Evolutionary conservation across 805 yeast species (phyloP).

Genomic region (Metschnikowia kunwiensis): DNA sequence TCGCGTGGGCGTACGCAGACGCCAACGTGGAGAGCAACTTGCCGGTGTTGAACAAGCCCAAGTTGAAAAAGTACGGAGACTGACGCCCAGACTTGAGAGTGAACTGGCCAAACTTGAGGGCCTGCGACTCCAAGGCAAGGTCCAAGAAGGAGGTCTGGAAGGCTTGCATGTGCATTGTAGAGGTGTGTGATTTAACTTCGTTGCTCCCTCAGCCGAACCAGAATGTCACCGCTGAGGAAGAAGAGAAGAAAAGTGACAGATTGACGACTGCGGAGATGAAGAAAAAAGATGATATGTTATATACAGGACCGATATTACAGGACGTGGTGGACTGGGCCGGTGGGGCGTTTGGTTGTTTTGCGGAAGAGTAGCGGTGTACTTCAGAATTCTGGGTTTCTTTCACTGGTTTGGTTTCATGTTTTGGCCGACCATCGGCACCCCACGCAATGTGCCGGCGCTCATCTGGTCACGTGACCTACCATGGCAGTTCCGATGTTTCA

Average conservation of each 20-base stretch:
- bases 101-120: constrained; percentile 83
- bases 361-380: too few relatives aligned
- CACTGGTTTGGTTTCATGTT: too few relatives aligned
- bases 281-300: too few relatives aligned
- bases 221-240: constrained; percentile 13
- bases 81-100: constrained; percentile 87
- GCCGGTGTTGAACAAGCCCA: constrained; percentile 82
- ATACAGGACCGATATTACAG: too few relatives aligned
- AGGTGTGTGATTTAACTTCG: background rate
- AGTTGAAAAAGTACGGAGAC: constrained; percentile 90
- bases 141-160: constrained; percentile 71
- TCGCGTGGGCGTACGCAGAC: constrained; percentile 83
- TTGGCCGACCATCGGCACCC: too few relatives aligned
- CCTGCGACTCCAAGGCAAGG: constrained; percentile 75
- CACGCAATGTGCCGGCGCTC: too few relatives aligned
- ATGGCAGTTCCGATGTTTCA: too few relatives aligned
- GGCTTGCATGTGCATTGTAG: constrained; percentile 29
- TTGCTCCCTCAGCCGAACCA: constrained; percentile 5
- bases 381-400: too few relatives aligned
- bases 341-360: too few relatives aligned
- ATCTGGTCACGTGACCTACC: too few relatives aligned
- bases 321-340: too few relatives aligned
- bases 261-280: background rate
- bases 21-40: constrained; percentile 76
- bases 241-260: constrained; percentile 5